Percentiles rank a stretch among this genome's conserved stretches.
Evolutionary conservation across 1,139 yeast genomes (phyloP).

Genomic region (Tardiomyces depauwii): DNA sequence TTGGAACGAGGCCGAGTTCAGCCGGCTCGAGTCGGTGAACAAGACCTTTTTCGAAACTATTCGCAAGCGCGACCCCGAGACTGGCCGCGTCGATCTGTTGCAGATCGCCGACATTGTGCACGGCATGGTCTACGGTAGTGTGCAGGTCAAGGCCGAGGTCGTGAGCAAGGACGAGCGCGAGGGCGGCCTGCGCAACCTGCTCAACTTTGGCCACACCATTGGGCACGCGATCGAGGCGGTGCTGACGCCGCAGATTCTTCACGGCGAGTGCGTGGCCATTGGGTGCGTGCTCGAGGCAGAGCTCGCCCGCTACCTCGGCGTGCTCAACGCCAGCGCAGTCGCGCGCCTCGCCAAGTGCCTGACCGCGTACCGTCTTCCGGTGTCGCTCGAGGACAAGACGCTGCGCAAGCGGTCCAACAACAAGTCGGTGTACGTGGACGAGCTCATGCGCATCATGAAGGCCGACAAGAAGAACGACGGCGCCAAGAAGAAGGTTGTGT

Average conservation of each 20-base stretch:
- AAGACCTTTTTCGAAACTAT: constrained; percentile 54
- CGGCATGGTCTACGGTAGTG: constrained; percentile 75
- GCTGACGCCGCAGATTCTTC: constrained; percentile 88
- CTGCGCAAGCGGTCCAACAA: constrained; percentile 58
- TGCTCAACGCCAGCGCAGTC: constrained; percentile 85
- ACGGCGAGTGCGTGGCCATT: constrained; percentile 94
- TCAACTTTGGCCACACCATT: constrained; percentile 94
- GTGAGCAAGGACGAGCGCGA: constrained; percentile 94
- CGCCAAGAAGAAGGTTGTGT: constrained; percentile 72
- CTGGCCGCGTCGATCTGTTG: constrained; percentile 42
- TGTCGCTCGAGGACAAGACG: constrained; percentile 62
- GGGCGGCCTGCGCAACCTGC: constrained; percentile 81
- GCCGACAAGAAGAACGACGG: constrained; percentile 97
- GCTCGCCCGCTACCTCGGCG: constrained; percentile 78
- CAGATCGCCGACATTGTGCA: constrained; percentile 64
- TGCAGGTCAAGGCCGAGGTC: constrained; percentile 84
- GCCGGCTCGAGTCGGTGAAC: constrained; percentile 70
- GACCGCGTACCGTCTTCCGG: constrained; percentile 77
- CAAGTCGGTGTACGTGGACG: constrained; percentile 61
- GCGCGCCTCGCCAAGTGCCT: constrained; percentile 80
- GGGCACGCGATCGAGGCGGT: constrained; percentile 99
- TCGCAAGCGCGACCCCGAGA: constrained; percentile 29
- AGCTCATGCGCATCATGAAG: constrained; percentile 72
- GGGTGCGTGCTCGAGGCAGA: constrained; percentile 96
- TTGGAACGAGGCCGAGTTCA: constrained; percentile 86